Percentiles rank a stretch among this genome's conserved stretches.
These are phyloP conservation scores for Botrytis fabae DNA, from an alignment of 2,329 filamentous ascomycete species.

Conservation along the genomic window DNA sequence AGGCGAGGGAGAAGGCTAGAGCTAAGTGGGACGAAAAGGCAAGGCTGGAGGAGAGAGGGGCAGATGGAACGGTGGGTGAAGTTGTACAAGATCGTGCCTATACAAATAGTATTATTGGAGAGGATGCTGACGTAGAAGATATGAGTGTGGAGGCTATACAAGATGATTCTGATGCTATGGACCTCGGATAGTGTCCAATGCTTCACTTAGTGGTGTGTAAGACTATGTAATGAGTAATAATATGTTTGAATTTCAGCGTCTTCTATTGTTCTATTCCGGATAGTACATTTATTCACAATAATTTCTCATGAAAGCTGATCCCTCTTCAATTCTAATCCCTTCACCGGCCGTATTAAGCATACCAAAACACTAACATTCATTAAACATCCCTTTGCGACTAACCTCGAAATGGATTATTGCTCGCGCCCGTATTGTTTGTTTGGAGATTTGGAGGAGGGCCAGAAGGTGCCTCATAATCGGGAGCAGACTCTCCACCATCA, in stretches of 20 bases:
- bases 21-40: conserved; percentile 54
- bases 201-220: conserved; percentile 10
- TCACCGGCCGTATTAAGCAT: background rate
- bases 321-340: background rate
- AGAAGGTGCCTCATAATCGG: conserved; percentile 48
- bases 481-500: conserved; percentile 34
- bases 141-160: conserved; percentile 36
- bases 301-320: conserved; percentile 2
- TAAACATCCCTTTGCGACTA: conserved; percentile 23
- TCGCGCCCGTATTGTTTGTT: conserved; percentile 40
- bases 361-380: conserved; percentile 29
- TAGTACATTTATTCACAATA: conserved; percentile 32
- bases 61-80: conserved; percentile 32
- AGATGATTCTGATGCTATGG: conserved; percentile 65
- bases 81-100: conserved; percentile 26
- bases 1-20: conserved; percentile 68
- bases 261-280: conserved; percentile 39
- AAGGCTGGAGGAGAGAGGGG: conserved; percentile 39
- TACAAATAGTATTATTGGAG: conserved; percentile 22
- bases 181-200: conserved; percentile 48
- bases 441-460: conserved; percentile 50
- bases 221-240: background rate
- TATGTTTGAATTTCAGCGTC: conserved; percentile 8
- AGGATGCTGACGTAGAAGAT: conserved; percentile 15
- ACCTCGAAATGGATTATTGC: conserved; percentile 41